Percentiles rank a stretch among this genome's conserved stretches.
Conservation (phyloP, 257 asterid genomes). For the Nicotiana paniculata region DNA sequence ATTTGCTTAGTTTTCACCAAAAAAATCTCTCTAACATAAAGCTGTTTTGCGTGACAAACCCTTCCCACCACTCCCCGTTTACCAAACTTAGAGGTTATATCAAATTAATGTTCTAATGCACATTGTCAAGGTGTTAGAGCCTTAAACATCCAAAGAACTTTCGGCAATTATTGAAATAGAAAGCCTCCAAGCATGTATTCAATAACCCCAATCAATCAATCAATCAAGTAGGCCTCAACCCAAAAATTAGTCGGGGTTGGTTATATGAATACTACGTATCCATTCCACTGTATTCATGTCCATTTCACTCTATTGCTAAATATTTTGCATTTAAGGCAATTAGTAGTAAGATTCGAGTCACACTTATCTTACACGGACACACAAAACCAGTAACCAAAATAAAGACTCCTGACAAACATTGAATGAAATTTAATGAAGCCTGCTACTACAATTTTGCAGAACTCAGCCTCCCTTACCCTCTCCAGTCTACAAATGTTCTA, state of each 20-base stretch:
- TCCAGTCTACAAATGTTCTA: background rate
- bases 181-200: background rate
- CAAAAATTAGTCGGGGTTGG: background rate
- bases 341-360: background rate
- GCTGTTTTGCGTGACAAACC: background rate
- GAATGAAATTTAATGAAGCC: background rate
- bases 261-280: background rate
- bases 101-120: background rate
- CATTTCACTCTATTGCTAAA: background rate
- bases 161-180: no score
- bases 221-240: background rate
- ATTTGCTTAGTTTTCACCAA: background rate
- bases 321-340: background rate
- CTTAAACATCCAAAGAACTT: no score
- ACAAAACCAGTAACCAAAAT: background rate
- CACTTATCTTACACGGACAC: background rate
- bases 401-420: background rate
- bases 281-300: background rate
- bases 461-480: background rate
- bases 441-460: background rate
- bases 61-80: background rate
- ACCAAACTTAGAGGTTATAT: background rate
- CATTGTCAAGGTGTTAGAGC: background rate
- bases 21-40: background rate
- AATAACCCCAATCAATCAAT: background rate